Percentiles rank a stretch among this genome's conserved stretches.
These are phyloP conservation scores for Vaccinium myrtillus DNA, from an alignment of 148 eudicot genomes.

Conservation along the genomic window DNA sequence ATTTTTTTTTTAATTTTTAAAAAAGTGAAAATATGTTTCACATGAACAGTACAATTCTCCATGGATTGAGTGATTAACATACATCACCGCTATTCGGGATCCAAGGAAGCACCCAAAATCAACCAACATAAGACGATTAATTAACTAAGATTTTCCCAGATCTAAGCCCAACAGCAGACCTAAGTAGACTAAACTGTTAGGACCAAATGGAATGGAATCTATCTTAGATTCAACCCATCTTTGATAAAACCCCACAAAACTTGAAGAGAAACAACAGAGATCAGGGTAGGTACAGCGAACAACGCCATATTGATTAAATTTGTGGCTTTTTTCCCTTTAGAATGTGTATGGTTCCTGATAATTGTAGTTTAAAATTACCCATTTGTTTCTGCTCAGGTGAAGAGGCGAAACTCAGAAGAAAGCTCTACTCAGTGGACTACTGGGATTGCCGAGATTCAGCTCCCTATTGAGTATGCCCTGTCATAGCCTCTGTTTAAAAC, in stretches of 20 bases:
- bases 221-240: not conserved
- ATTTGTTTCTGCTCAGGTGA: conserved; percentile 48
- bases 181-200: too few relatives aligned
- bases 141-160: not conserved
- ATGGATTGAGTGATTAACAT: too few relatives aligned
- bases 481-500: conserved; percentile 1
- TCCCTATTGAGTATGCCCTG: conserved; percentile 81
- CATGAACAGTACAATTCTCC: too few relatives aligned
- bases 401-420: conserved; percentile 80
- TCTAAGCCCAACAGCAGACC: not conserved
- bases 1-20: too few relatives aligned
- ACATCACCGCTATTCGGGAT: too few relatives aligned
- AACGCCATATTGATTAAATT: not conserved
- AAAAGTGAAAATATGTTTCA: too few relatives aligned
- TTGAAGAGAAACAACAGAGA: not conserved
- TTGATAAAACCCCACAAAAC: not conserved
- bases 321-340: not conserved
- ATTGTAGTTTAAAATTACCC: not conserved
- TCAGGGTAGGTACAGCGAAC: not conserved
- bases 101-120: too few relatives aligned
- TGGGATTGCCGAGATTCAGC: conserved; percentile 97
- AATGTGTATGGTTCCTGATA: not conserved
- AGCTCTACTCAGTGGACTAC: conserved; percentile 99
- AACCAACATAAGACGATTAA: too few relatives aligned
- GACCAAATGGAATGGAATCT: not conserved